Base-by-base conservation (phyloP, 495 filamentous ascomycete genomes). In the Cercophora sp. region DNA sequence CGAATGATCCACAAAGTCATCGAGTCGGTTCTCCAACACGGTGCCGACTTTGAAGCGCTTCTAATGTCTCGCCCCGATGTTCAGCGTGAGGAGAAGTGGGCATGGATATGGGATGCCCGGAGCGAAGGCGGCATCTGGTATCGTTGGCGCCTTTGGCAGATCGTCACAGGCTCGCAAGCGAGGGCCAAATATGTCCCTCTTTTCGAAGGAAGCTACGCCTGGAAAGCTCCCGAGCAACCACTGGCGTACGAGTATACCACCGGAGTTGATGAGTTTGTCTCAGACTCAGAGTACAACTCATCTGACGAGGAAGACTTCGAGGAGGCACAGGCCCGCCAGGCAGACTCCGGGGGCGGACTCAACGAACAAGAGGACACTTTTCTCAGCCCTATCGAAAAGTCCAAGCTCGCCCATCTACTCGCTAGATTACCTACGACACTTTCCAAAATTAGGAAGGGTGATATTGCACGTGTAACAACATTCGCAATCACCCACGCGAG, bases 61-160 rank as follows among this genome's bases (percentile, higher is more conserved):
- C 79, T 99, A 2, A 96, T 97, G 93, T 85, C 80, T 29, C 76
- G 85, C 15, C 83, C 82, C 0, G 82, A 86, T 31, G 86, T 96
- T 2, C 88, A 92, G 56, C 75, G 70, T 20, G 87, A 96, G 31
- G 86, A 92, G 58, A 91, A 85, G 62, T 99, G 91, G 84, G 87
- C 89, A 0, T 99, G 89, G 87, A 68, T 99, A 3, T 99, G 87
- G 85, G 87, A 99, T 67, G 76, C 92, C 23, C 77, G 89, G 42
- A 89, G 87, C 58, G 69, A 82, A 44, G 85, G 84, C 5, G 88
- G 87, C 5, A 79, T 91, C 4, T 96, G 87, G 72, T 96, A 96
- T 68, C 82, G 91, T 13, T 96, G 89, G 87, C 85, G 88, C 43
- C 60, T 96, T 47, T 96, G 89, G 90, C 82, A 90, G 56, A 76